These are phyloP conservation scores for Pestalotiopsis sp. DNA, from an alignment of 2,329 filamentous ascomycete genomes.

Conservation along the genomic window DNA sequence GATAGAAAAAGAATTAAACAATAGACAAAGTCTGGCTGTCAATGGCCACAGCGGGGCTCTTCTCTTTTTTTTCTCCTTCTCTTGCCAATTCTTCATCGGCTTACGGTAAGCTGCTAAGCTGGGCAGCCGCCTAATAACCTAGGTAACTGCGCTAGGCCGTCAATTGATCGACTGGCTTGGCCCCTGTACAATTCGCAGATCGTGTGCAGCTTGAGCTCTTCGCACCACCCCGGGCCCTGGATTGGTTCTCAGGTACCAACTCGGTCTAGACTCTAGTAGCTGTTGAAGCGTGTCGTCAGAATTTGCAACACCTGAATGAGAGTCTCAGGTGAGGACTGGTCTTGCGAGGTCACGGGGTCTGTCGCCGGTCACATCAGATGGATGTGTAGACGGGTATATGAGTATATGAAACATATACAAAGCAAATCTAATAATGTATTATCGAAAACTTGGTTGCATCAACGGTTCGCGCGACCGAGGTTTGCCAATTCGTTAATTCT, in stretches of 20 bases:
- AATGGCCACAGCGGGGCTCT: background rate
- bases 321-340: background rate
- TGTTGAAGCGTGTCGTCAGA: background rate
- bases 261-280: conserved; percentile 1
- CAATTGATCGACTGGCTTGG: conserved; percentile 6
- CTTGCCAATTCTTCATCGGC: background rate
- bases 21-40: background rate
- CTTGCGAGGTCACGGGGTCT: background rate
- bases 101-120: background rate
- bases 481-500: background rate
- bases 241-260: background rate
- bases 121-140: background rate
- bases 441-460: background rate
- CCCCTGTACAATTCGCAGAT: background rate
- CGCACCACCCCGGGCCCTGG: background rate
- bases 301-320: background rate
- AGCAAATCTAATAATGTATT: background rate
- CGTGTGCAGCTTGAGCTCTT: background rate
- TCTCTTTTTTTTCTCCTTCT: background rate
- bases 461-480: background rate
- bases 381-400: background rate
- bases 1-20: background rate
- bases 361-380: background rate
- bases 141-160: background rate
- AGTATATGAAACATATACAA: background rate